Percentiles rank a stretch among this genome's conserved stretches.
Conservation (phyloP, 2,329 filamentous ascomycete genomes). For the Fusarium buharicum region DNA sequence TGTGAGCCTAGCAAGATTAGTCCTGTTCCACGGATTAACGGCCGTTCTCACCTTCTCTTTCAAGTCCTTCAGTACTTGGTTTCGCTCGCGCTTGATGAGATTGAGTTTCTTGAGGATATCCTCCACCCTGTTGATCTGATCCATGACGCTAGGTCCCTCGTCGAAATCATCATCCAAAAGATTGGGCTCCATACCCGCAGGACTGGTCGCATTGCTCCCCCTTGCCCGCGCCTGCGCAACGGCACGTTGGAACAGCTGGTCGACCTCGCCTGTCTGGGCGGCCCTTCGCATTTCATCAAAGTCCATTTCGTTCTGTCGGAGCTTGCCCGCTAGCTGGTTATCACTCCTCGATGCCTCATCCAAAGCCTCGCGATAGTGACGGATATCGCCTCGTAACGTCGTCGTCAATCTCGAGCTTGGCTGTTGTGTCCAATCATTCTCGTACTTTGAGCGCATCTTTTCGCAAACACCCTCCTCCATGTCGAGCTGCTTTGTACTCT, state of each 20-base stretch:
- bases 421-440: constrained; percentile 95
- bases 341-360: constrained; percentile 92
- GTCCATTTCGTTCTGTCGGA: constrained; percentile 85
- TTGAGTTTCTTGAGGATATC: constrained; percentile 91
- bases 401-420: constrained; percentile 90
- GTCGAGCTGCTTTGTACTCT: constrained; percentile 87
- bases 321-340: constrained; percentile 80
- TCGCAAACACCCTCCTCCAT: constrained; percentile 98
- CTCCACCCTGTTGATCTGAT: constrained; percentile 90
- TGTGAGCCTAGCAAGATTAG: constrained; percentile 75
- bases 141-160: constrained; percentile 79
- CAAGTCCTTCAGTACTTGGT: constrained; percentile 92
- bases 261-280: constrained; percentile 85
- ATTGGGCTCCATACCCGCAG: constrained; percentile 74
- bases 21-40: neutral
- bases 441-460: constrained; percentile 99
- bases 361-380: constrained; percentile 87
- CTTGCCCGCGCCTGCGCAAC: constrained; percentile 81
- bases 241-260: constrained; percentile 87
- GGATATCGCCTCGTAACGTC: constrained; percentile 86
- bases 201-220: constrained; percentile 69
- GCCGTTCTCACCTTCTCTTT: constrained; percentile 86
- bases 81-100: constrained; percentile 88
- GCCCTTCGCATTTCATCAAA: constrained; percentile 96
- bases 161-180: constrained; percentile 95